These are phyloP conservation scores for Xerocomus amazonicus DNA, from an alignment of 1,284 basidiomycete genomes.

Conservation along the genomic window DNA sequence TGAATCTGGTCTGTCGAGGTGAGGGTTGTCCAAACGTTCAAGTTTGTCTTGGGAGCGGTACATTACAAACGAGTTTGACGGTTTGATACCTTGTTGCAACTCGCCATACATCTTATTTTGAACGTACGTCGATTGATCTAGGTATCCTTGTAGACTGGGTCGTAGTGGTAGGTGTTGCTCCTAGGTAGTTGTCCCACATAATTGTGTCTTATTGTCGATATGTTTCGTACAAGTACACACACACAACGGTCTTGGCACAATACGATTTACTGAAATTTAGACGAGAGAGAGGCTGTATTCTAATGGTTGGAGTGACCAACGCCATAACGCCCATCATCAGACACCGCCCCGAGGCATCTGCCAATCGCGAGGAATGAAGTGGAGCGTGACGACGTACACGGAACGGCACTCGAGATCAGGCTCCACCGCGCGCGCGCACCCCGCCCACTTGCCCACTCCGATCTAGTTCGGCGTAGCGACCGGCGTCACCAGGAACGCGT, in stretches of 20 bases:
- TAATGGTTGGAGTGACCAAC: not conserved
- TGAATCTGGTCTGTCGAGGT: slow-evolving; percentile 2
- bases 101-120: too few species aligned
- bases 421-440: not conserved
- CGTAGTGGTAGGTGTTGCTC: not conserved
- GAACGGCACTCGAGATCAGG: not conserved
- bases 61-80: not conserved
- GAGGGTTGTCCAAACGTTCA: not conserved
- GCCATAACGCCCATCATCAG: not conserved
- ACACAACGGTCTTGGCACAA: too few species aligned
- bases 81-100: not conserved
- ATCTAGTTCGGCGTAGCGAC: not conserved
- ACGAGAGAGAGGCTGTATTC: too few species aligned
- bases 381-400: too few species aligned
- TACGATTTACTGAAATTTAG: too few species aligned
- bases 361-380: not conserved
- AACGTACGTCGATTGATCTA: slow-evolving; percentile 2
- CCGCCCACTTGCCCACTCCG: not conserved
- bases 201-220: not conserved
- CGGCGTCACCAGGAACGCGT: slow-evolving; percentile 20
- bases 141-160: not conserved
- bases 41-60: not conserved
- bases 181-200: not conserved
- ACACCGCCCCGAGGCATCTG: too few species aligned
- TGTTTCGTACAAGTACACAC: not conserved